Evolutionary conservation across 129 eudicot genomes (phyloP).

Genomic region (carrot (Daucus carota)): DNA sequence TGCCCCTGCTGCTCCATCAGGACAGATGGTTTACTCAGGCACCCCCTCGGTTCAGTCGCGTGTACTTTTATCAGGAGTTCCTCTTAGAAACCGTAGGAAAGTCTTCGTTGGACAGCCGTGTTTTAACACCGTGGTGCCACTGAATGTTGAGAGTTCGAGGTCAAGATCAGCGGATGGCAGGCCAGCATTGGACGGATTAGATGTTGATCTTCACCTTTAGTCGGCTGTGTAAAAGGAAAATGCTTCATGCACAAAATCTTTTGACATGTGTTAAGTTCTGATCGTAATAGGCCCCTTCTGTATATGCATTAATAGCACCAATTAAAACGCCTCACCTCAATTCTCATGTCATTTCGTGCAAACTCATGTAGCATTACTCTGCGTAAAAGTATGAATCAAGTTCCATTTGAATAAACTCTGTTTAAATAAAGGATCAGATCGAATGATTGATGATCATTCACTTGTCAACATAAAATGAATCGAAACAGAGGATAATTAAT

Average conservation of each 20-base stretch:
- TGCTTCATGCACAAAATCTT: no score
- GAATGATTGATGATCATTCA: background rate
- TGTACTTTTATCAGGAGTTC: constrained; percentile 56
- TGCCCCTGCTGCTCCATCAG: constrained; percentile 38
- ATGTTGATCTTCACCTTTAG: constrained; percentile 74
- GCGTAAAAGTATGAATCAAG: no score
- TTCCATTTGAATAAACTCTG: background rate
- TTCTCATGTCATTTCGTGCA: no score
- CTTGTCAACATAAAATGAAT: background rate
- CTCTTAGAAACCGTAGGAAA: constrained; percentile 31
- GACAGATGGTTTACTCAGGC: constrained; percentile 22
- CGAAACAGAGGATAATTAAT: background rate
- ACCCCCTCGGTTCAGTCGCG: constrained; percentile 23
- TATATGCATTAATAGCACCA: no score
- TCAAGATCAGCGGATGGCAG: constrained; percentile 12
- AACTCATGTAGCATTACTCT: background rate
- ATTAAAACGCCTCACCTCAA: no score
- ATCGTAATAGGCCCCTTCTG: no score
- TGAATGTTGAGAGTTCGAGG: background rate
- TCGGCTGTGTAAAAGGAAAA: constrained; percentile 12
- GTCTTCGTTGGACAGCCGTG: constrained; percentile 27
- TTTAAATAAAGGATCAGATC: background rate
- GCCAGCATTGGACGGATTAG: constrained; percentile 35
- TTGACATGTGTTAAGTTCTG: no score
- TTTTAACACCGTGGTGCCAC: background rate